Evolutionary conservation across 805 yeast species (phyloP).

Genomic region (Candida caryicola): DNA sequence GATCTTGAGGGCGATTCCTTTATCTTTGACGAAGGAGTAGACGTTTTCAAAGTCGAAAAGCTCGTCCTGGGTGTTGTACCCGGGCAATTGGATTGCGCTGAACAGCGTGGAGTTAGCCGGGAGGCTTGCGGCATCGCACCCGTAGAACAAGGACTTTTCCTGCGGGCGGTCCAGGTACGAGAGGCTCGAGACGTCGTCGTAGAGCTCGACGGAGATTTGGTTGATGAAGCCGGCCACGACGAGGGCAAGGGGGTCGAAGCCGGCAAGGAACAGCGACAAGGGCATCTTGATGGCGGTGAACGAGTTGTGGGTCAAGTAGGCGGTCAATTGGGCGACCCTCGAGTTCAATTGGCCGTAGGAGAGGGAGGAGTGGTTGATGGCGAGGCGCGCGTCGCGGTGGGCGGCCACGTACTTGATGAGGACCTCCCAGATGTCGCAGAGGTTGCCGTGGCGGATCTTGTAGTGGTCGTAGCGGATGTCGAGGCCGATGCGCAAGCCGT

Average conservation of each 20-base stretch:
- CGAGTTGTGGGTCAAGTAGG: slow-evolving; percentile 14
- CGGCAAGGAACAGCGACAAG: slow-evolving; percentile 19
- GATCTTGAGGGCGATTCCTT: slow-evolving; percentile 33
- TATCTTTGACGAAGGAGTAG: slow-evolving; percentile 33
- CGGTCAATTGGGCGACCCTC: slow-evolving; percentile 20
- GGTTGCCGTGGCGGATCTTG: slow-evolving; percentile 68
- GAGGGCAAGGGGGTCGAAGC: slow-evolving; percentile 34
- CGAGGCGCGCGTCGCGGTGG: slow-evolving; percentile 12
- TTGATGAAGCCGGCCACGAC: slow-evolving; percentile 45
- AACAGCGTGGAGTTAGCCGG: neutral
- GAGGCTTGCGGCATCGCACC: slow-evolving; percentile 2
- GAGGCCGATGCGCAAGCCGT: slow-evolving; percentile 64
- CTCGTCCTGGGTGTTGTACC: slow-evolving; percentile 2
- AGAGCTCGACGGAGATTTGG: slow-evolving; percentile 40
- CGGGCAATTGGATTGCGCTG: neutral
- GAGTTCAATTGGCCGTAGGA: slow-evolving; percentile 25
- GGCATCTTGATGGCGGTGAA: slow-evolving; percentile 24
- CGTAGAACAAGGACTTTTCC: neutral
- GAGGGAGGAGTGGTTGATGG: slow-evolving; percentile 19
- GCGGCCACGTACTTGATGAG: slow-evolving; percentile 29
- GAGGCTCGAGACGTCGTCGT: slow-evolving; percentile 19
- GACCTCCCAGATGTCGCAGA: slow-evolving; percentile 71
- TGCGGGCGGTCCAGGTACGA: neutral
- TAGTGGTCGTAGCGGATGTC: slow-evolving; percentile 60
- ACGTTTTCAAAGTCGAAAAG: slow-evolving; percentile 22